Evolutionary conservation across 345 rosid species (phyloP), one percentile per base, ranked within the genome.

Genomic region (Chamaenerion angustifolium): DNA sequence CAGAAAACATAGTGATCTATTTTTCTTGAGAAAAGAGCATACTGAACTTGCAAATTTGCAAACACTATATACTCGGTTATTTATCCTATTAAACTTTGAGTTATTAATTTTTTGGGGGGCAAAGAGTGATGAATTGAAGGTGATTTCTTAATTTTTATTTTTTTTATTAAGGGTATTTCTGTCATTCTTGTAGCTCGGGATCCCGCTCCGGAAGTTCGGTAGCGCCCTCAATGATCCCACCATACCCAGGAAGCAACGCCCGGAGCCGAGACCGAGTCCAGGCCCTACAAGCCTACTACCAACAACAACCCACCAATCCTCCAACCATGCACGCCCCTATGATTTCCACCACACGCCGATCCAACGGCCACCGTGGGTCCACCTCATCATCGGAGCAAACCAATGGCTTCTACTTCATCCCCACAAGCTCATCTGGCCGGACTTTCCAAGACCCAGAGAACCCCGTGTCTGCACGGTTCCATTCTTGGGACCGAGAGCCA

Each of bases 271-370:
- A 84, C 56, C 71, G 96, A 68, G 82, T 81, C 56, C 98, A 84
- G 65, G 95, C 96, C 27, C 83, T 87, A 41, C 94, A 87, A 66
- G 96, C 95, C 37, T 92, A 84, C 70, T 92, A 83, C 70, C 98
- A 87, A 56, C 98, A 76, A 23, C 70, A 69, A 49, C 85, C 80
- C 0, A 68, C 68, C 45, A 72, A 59, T 44, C 56, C 82, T 3
- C 83, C 76, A 18, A 43, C 73, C 16, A 73, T 78, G 31, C 78
- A 74, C 15, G 42, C 80, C 13, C 88, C 92, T 4, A 41, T 71
- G 7, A 52, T 67, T 52, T 55, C 85, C 0, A 71, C 82, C 45
- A 57, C 71, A 5, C 71, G 85, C 48, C 76, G 95, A 63, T 72
- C 83, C 11, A 52, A 61, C 56, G 51, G 56, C 56, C 77, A 63